Evolutionary conservation across 352 stramenopile species (phyloP).

Genomic region (Globisporangium middletonii): DNA sequence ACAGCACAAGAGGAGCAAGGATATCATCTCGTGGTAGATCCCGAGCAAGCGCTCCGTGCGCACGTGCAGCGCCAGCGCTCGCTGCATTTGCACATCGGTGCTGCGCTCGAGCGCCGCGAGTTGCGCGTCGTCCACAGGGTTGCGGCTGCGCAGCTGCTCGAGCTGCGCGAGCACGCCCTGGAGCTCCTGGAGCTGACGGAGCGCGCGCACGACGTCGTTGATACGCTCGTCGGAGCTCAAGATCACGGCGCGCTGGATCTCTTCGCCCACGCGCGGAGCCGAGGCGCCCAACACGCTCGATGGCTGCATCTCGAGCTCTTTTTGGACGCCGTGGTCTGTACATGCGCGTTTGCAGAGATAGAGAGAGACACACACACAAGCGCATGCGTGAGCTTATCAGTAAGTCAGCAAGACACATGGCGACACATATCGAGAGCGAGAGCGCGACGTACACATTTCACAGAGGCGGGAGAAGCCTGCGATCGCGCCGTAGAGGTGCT

Average conservation of each 20-base stretch:
- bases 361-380: not conserved
- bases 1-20: constrained; percentile 10
- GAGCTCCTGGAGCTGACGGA: constrained; percentile 44
- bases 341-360: too few species aligned
- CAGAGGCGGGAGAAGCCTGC: constrained; percentile 34
- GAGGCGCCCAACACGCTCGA: constrained; percentile 16
- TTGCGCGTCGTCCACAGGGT: constrained; percentile 12
- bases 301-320: constrained; percentile 33
- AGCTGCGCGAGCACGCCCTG: constrained; percentile 33
- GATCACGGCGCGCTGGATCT: constrained; percentile 59
- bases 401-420: not conserved
- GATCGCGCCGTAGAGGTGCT: constrained; percentile 25
- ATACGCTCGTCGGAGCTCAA: constrained; percentile 46
- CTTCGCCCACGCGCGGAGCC: constrained; percentile 22
- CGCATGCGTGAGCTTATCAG: not conserved
- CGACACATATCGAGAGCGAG: not conserved
- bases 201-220: constrained; percentile 24
- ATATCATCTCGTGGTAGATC: constrained; percentile 63
- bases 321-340: constrained; percentile 28
- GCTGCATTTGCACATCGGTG: constrained; percentile 30
- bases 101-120: constrained; percentile 28
- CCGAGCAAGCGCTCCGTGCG: constrained; percentile 44
- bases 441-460: constrained; percentile 33
- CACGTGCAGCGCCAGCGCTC: constrained; percentile 35
- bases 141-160: constrained; percentile 26